Percentiles rank a stretch among this genome's conserved stretches.
Evolutionary conservation across 2,329 filamentous ascomycete species (phyloP).

Genomic region (Aspergillus japonicus): DNA sequence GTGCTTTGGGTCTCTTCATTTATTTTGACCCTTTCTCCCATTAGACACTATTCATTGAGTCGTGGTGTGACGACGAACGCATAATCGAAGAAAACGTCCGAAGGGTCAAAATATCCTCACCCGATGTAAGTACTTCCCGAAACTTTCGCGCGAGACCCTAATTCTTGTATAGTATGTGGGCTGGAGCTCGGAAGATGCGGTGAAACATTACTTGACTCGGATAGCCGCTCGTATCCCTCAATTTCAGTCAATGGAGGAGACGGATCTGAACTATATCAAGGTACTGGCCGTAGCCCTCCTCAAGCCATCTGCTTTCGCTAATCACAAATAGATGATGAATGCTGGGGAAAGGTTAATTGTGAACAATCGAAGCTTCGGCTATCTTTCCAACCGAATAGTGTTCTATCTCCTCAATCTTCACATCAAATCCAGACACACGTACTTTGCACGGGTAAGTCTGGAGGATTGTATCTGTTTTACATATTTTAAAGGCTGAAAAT

Average conservation of each 20-base stretch:
- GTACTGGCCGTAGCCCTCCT: conserved; percentile 26
- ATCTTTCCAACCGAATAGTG: conserved; percentile 93
- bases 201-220: conserved; percentile 83
- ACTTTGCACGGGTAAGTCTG: conserved; percentile 69
- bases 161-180: conserved; percentile 66
- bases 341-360: conserved; percentile 89
- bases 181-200: conserved; percentile 89
- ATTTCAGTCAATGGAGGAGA: conserved; percentile 95
- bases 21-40: not conserved
- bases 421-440: conserved; percentile 91
- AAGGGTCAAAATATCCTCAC: conserved; percentile 95
- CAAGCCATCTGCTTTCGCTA: conserved; percentile 9
- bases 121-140: conserved; percentile 64
- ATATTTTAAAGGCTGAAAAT: conserved; percentile 2
- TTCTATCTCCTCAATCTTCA: conserved; percentile 98
- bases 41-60: conserved; percentile 89
- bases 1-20: not conserved
- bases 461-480: not conserved
- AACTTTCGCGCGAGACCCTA: conserved; percentile 10
- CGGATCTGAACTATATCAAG: conserved; percentile 94
- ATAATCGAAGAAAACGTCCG: conserved; percentile 96
- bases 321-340: conserved; percentile 74
- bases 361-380: conserved; percentile 96
- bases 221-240: conserved; percentile 92
- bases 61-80: conserved; percentile 85